Evolutionary conservation across 2,329 filamentous ascomycete genomes (phyloP), one percentile per base, ranked within the genome.

Genomic region (Fusarium foetens): DNA sequence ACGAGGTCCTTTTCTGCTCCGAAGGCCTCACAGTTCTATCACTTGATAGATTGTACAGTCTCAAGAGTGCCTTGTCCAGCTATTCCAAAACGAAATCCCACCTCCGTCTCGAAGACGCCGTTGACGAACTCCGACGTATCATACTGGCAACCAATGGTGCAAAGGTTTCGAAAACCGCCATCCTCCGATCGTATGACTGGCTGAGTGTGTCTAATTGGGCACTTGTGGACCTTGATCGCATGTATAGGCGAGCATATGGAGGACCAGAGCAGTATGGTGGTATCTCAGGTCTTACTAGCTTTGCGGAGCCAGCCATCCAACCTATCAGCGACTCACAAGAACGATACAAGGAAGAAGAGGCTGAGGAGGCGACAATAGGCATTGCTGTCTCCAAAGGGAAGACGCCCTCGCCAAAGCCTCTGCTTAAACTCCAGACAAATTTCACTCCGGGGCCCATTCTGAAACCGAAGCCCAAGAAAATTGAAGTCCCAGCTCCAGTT

Each of bases 41-140:
- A 0, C 84, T 91, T 16, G 90, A 92, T 78, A 85, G 88, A 54
- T 79, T 91, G 49, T 92, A 91, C 80, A 89, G 87, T 45, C 89
- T 92, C 81, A 91, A 91, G 78, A 84, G 84, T 51, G 88, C 89
- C 2, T 83, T 92, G 16, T 84, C 87, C 23, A 85, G 85, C 70
- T 91, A 91, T 77, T 84, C 87, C 8, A 83, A 83, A 63, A 85
- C 83, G 3, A 79, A 78, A 23, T 82, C 81, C 39, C 80, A 80
- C 16, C 77, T 82, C 36, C 83, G 86, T 16, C 83, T 91, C 13
- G 88, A 90, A 72, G 86, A 89, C 52, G 88, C 90, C 33, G 88
- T 92, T 52, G 89, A 91, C 77, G 89, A 90, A 76, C 83, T 92
- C 41, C 85, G 89, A 6, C 85, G 89, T 8, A 84, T 89, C 29